phyloP scores from a whole-genome alignment of 1,139 yeast genomes.

The Geotrichum aggregatum region DNA sequence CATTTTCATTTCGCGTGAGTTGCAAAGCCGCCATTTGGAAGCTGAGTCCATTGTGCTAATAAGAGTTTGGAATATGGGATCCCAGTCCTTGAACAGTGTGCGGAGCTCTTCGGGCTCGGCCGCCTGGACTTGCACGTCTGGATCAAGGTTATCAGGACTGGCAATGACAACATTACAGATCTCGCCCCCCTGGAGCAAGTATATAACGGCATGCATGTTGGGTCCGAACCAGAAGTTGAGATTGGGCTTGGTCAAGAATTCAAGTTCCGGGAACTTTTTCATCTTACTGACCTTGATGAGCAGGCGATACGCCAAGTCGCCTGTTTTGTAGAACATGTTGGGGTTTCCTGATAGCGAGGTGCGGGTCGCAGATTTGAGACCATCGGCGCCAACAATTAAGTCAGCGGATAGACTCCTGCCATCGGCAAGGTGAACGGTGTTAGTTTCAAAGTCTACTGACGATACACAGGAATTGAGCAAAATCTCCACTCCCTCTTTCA shows the following conservation, averaged over 20 bases:
- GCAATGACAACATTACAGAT: slow-evolving; percentile 29
- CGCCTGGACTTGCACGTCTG: slow-evolving; percentile 26
- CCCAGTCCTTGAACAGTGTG: slow-evolving; percentile 32
- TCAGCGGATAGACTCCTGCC: slow-evolving; percentile 34
- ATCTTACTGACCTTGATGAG: slow-evolving; percentile 25
- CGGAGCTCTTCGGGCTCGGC: slow-evolving; percentile 31
- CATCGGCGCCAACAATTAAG: slow-evolving; percentile 41
- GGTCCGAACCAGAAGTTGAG: slow-evolving; percentile 38
- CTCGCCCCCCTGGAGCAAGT: slow-evolving; percentile 29
- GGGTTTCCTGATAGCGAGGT: slow-evolving; percentile 23
- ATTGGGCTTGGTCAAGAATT: slow-evolving; percentile 28
- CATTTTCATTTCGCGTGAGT: slow-evolving; percentile 30
- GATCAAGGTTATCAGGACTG: slow-evolving; percentile 32
- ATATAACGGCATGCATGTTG: slow-evolving; percentile 33
- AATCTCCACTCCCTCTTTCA: slow-evolving; percentile 33
- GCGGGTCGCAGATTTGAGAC: slow-evolving; percentile 33
- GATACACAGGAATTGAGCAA: slow-evolving; percentile 31
- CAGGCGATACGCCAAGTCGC: slow-evolving; percentile 32
- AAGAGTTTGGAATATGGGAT: slow-evolving; percentile 30
- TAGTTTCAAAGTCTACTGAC: slow-evolving; percentile 32
- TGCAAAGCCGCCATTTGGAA: slow-evolving; percentile 35
- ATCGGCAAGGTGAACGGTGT: slow-evolving; percentile 31
- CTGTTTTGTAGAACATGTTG: slow-evolving; percentile 30
- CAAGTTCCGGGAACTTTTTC: slow-evolving; percentile 28
- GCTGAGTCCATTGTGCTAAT: slow-evolving; percentile 29